Base-by-base conservation (phyloP, 495 filamentous ascomycete species). In the Haplographium delicatum region DNA sequence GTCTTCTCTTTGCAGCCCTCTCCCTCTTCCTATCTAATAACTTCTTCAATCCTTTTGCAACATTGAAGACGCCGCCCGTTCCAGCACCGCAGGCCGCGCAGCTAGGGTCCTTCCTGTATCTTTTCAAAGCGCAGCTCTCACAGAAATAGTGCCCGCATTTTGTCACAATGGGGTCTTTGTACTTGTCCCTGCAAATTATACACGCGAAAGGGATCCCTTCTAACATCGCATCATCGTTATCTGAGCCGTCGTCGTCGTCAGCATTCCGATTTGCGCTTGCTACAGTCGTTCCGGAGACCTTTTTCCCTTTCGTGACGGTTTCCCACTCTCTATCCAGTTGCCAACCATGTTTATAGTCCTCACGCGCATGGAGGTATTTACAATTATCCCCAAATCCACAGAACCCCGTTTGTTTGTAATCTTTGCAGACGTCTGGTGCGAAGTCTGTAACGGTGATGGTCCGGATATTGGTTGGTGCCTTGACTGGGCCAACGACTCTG, bases 111-210 rank as follows among this genome's bases (percentile, higher is more conserved):
- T 72, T 76, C 53, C 83, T 73, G 65, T 96, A 97, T 47, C 89
- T 66, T 59, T 85, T 75, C 55, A 98, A 68, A 27, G 91, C 93
- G 64, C 94, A 97, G 0, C 71, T 69, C 62, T 96, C 85, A 65
- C 93, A 98, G 55, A 97, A 98, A 60, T 96, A 97, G 65, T 97
- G 94, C 4, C 89, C 84, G 51, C 94, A 97, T 55, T 86, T 86
- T 26, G 93, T 98, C 10, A 91, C 71, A 16, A 97, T 82, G 2
- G 93, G 90, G 40, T 80, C 71, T 56, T 82, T 84, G 66, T 98
- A 98, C 7, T 82, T 67, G 34, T 80, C 80, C 60, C 81, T 81
- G 72, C 93, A 98, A 50, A 97, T 88, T 53, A 96, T 81, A 62
- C 93, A 98, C n/a, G 82, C 89, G 62, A 97, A 98, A 0, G 93